Evolutionary conservation across 768 basidiomycete species (phyloP).

Genomic region (Pleurotus tuoliensis): DNA sequence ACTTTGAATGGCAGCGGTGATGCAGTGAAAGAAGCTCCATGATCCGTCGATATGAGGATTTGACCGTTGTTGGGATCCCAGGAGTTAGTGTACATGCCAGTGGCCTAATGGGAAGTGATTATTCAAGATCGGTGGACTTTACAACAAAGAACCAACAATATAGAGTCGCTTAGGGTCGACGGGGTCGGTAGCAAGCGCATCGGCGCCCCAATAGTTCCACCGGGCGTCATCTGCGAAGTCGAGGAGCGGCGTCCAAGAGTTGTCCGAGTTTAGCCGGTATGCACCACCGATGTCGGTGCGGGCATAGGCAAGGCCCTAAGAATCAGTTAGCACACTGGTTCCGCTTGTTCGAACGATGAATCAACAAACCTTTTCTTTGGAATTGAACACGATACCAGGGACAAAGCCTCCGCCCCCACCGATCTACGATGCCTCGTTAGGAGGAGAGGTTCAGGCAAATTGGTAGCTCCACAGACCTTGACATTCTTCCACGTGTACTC

Average conservation of each 20-base stretch:
- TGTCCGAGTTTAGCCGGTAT: conserved; percentile 57
- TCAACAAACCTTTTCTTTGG: conserved; percentile 38
- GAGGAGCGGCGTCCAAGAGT: conserved; percentile 59
- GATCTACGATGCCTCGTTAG: conserved; percentile 18
- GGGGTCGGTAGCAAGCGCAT: conserved; percentile 62
- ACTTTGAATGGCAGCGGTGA: conserved; percentile 60
- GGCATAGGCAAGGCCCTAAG: conserved; percentile 56
- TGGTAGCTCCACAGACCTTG: conserved; percentile 27
- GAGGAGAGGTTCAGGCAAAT: background rate
- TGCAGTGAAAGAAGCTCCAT: conserved; percentile 50
- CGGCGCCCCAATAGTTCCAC: conserved; percentile 62
- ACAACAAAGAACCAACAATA: conserved; percentile 27
- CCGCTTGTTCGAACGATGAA: background rate
- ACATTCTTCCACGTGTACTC: conserved; percentile 62
- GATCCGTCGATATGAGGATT: conserved; percentile 57
- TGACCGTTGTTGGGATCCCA: conserved; percentile 62
- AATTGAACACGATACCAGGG: conserved; percentile 60
- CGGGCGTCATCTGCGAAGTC: conserved; percentile 45
- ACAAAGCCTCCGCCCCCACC: conserved; percentile 48
- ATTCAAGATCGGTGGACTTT: background rate
- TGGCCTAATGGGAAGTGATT: conserved; percentile 30
- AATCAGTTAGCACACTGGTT: background rate
- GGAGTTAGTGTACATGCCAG: conserved; percentile 60
- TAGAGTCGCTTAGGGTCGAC: conserved; percentile 53
- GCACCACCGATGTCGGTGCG: conserved; percentile 67